Evolutionary conservation across 768 basidiomycete genomes (phyloP), one percentile per base, ranked within the genome.

Genomic region (Phylloporus arenicola): DNA sequence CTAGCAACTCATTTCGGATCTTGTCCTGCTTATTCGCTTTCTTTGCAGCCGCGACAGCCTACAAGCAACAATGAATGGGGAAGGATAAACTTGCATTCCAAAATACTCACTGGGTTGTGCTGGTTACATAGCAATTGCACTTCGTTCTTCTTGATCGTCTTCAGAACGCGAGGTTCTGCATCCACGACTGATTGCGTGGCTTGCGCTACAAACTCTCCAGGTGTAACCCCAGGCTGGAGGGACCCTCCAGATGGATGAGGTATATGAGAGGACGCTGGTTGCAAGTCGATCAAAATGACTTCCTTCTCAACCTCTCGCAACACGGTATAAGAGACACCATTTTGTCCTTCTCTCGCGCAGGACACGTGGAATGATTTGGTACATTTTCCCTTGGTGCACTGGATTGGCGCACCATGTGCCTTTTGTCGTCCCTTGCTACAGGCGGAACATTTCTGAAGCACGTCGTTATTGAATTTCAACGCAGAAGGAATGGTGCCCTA

Each of bases 351-450:
- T 37, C 76, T 72, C 0, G 96, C 95, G 65, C 96, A 99, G 3
- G 84, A 86, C 25, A 96, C 86, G 62, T 98, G 95, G 70, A 92
- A 96, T 0, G 94, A 89, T 63, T 88, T 89, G 11, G 88, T 77
- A 59, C 94, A 97, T 70, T 93, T 95, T 40, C 92, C 93, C 67
- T 89, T 91, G 14, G 90, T 89, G 64, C 94, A 97, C 63, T 97
- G 94, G 22, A 96, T 83, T 22, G 86, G 86, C 1, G 86, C 88
- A 16, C 86, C 90, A 53, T 89, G 90, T 0, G 70, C 72, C 60
- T 84, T 88, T 11, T 73, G 67, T 30, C 76, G 75, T 38, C 71
- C 76, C 65, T 84, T 90, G n/a, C 77, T 74, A 64, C 94, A 97
- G 0, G 83, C 80, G 7, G 83, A 78, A 65, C 95, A 99, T 86